Evolutionary conservation across 169 alveolate species (phyloP), one percentile per base, ranked within the genome.

Genomic region (Cytauxzoon felis): DNA sequence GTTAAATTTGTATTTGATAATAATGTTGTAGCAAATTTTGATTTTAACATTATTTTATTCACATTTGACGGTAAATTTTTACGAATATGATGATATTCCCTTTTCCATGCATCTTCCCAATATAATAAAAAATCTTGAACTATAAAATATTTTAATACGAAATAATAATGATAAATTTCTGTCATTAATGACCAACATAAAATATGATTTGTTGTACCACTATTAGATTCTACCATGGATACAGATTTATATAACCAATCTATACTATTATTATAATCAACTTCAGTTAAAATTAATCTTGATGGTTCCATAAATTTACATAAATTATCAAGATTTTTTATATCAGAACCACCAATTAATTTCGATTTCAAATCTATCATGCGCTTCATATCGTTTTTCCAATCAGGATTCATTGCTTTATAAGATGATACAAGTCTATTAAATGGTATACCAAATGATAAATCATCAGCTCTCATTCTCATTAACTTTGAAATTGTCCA

Each of bases 71-170:
- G 19, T n/a, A 73, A n/a, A 5, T 21, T 5, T 18, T 32, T 52
- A 21, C 45, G 4, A 56, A 47, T 63, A 29, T 53, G 13, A 13
- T 21, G 36, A 16, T 2, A 53, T 40, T 73, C 83, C 49, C 51
- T 36, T 8, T 4, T 29, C 83, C 83, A 73, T 21, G 23, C 23
- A 29, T 5, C 1, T 21, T 73, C 83, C 83, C 83, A 73, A 23
- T 3, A 19, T 9, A 6, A 7, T 16, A 63, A 49, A 78, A 40
- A 63, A 36, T 1, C 5, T 41, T 53, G 63, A 18, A 62, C 23
- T 24, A 18, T 33, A 1, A 19, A n/a, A 48, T 21, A 18, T 16
- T 16, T 24, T 27, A 9, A 13, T 3, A 16, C 21, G 38, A 71
- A 3, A 24, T 59, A 45, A 38, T 13, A 38, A 38, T 38, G 45